A percentile compares a stretch with the other conserved stretches of the same genome.
phyloP scores from a whole-genome alignment of 768 basidiomycete species.

The Tephrocybe sp. region DNA sequence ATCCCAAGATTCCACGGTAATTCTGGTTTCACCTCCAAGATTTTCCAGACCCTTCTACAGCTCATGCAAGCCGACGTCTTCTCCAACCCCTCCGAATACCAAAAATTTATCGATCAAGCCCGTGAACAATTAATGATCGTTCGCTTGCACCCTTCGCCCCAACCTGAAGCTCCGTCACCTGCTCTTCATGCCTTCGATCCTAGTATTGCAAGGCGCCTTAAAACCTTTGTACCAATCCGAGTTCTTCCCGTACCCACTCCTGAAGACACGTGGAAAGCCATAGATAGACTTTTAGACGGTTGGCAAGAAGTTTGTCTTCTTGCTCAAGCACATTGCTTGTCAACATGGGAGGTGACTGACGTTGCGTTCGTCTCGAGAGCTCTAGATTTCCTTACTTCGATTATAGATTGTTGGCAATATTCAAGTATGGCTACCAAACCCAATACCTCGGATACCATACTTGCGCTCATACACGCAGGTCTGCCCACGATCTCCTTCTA shows the following conservation, averaged over 20 bases:
- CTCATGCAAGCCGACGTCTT: constrained; percentile 44
- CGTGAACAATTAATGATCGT: constrained; percentile 41
- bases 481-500: constrained; percentile 8
- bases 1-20: background rate
- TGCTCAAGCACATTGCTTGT: constrained; percentile 40
- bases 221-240: constrained; percentile 70
- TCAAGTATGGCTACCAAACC: constrained; percentile 44
- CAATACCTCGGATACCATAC: constrained; percentile 48
- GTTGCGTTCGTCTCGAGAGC: background rate
- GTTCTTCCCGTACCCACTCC: constrained; percentile 50
- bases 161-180: constrained; percentile 43
- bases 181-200: constrained; percentile 64
- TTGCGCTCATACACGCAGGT: constrained; percentile 68
- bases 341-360: constrained; percentile 62
- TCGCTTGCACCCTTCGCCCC: constrained; percentile 33
- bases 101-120: constrained; percentile 37
- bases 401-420: constrained; percentile 52
- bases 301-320: constrained; percentile 54
- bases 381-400: constrained; percentile 1
- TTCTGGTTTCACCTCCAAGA: background rate
- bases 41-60: constrained; percentile 46
- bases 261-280: constrained; percentile 49
- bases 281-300: constrained; percentile 52
- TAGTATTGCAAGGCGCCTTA: constrained; percentile 62
- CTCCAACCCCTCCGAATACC: constrained; percentile 35